These are phyloP conservation scores for Aspergillus hancockii DNA, from an alignment of 495 filamentous ascomycete species.

Conservation along the genomic window DNA sequence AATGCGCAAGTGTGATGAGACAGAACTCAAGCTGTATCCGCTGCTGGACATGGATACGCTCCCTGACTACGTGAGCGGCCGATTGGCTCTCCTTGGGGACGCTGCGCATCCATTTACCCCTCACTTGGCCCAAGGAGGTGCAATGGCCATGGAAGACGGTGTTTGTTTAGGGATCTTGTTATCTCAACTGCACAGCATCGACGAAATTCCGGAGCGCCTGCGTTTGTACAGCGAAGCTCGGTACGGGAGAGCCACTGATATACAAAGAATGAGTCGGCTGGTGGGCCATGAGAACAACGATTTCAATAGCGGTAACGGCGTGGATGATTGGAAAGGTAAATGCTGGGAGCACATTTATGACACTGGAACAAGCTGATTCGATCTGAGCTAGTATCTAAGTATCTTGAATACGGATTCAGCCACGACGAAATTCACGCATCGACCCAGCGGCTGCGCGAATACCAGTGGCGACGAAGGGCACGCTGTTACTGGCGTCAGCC, in stretches of 20 bases:
- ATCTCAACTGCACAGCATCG: constrained; percentile 27
- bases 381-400: constrained; percentile 35
- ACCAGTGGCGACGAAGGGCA: constrained; percentile 32
- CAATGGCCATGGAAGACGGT: constrained; percentile 56
- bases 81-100: constrained; percentile 53
- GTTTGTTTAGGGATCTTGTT: constrained; percentile 51
- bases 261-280: constrained; percentile 52
- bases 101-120: constrained; percentile 58
- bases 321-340: constrained; percentile 18
- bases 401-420: constrained; percentile 51
- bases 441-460: constrained; percentile 40
- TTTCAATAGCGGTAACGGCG: constrained; percentile 19
- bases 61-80: constrained; percentile 42
- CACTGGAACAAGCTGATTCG: too few relatives aligned
- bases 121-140: constrained; percentile 50
- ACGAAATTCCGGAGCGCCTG: constrained; percentile 48
- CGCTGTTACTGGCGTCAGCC: constrained; percentile 44
- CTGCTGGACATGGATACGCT: constrained; percentile 53
- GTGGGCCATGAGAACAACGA: constrained; percentile 42
- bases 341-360: not conserved
- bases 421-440: constrained; percentile 56
- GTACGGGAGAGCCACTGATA: constrained; percentile 45
- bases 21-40: constrained; percentile 49
- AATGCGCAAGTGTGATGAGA: constrained; percentile 38
- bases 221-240: constrained; percentile 53